Conservation (phyloP, 345 rosid genomes). For the Eucalyptus marginata region DNA sequence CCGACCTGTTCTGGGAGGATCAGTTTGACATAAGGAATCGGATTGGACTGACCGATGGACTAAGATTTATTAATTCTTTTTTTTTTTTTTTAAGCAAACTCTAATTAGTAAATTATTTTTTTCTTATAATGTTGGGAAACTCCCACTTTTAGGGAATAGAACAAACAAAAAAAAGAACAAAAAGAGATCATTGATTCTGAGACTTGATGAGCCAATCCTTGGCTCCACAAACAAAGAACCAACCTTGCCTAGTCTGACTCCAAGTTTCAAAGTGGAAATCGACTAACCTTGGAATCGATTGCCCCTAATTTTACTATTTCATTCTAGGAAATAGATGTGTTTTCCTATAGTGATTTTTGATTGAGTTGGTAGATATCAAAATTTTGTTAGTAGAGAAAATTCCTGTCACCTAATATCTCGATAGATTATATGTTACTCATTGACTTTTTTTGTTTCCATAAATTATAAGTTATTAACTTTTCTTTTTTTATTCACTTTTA, state of each 20-base stretch:
- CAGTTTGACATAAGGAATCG: no score
- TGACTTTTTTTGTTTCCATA: neutral
- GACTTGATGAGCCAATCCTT: fast-evolving
- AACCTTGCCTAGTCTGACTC: neutral
- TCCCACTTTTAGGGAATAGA: neutral
- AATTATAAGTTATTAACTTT: neutral
- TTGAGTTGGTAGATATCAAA: neutral
- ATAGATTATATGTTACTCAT: neutral
- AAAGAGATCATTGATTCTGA: fast-evolving
- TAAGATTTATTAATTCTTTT: neutral
- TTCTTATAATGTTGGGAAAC: neutral
- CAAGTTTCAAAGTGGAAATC: neutral
- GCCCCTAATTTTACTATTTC: neutral
- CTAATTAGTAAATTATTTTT: fast-evolving
- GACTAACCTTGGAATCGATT: no score
- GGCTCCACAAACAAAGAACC: neutral
- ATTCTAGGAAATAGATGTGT: neutral
- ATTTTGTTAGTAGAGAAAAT: neutral
- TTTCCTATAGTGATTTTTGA: neutral
- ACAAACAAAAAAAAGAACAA: neutral
- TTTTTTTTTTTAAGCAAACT: neutral
- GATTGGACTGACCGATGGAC: fast-evolving
- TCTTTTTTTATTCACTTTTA: neutral
- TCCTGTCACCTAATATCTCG: fast-evolving
- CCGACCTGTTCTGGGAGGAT: fast-evolving